These are phyloP conservation scores for Corrigiola litoralis DNA, from an alignment of 179 eudicot species.

Conservation along the genomic window DNA sequence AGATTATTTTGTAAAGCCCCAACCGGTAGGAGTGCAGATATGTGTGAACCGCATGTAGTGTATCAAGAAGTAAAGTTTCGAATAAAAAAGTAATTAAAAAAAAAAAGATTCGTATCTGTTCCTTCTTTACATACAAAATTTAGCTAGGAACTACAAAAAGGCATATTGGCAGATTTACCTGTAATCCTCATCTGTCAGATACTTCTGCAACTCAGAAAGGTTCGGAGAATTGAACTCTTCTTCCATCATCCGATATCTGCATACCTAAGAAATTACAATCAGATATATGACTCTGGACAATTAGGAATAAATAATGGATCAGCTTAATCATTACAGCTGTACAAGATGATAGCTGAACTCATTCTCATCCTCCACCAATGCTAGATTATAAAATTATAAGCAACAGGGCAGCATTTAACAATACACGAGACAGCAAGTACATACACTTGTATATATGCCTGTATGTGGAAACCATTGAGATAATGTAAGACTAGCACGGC, in stretches of 20 bases:
- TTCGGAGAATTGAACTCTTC: constrained; percentile 81
- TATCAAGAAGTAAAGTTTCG: neutral
- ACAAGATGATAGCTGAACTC: neutral
- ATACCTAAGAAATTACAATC: constrained; percentile 37
- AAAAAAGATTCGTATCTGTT: neutral
- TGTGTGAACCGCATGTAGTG: too few species aligned
- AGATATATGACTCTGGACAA: too few species aligned
- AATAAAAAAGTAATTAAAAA: neutral
- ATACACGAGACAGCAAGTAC: neutral
- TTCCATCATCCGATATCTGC: constrained; percentile 77
- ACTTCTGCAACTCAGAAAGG: constrained; percentile 74
- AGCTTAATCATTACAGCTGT: neutral
- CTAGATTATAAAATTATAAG: neutral
- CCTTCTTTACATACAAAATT: neutral
- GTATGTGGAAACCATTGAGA: neutral
- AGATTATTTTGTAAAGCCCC: too few species aligned
- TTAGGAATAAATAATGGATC: neutral
- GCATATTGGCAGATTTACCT: constrained; percentile 36
- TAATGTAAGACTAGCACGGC: neutral
- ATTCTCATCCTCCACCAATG: neutral
- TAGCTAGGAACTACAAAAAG: neutral
- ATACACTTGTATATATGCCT: neutral
- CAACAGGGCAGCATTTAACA: neutral
- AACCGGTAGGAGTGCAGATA: too few species aligned
- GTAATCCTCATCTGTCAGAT: constrained; percentile 80